Evolutionary conservation across 2,329 filamentous ascomycete species (phyloP).

Genomic region (Cercospora beticola): DNA sequence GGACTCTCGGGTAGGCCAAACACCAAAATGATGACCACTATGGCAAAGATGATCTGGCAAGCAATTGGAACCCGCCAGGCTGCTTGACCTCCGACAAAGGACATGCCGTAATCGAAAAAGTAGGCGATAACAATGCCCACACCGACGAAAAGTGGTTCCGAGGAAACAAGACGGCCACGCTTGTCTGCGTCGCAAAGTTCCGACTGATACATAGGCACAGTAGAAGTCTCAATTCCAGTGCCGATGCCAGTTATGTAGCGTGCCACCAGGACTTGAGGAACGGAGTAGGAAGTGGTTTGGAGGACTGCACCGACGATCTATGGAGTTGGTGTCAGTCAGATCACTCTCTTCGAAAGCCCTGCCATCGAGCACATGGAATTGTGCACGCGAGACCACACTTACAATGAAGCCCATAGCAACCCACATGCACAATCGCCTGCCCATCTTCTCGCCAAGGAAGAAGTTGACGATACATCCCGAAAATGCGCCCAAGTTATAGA

Average conservation of each 20-base stretch:
- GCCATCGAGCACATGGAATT: not conserved
- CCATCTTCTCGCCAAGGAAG: slow-evolving; percentile 49
- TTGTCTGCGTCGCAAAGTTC: slow-evolving; percentile 38
- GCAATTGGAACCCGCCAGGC: slow-evolving; percentile 51
- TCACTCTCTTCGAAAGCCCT: not conserved
- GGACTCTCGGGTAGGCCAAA: slow-evolving; percentile 43
- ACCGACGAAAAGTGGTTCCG: slow-evolving; percentile 39
- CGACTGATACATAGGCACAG: slow-evolving; percentile 46
- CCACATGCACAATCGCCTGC: slow-evolving; percentile 52
- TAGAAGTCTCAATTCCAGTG: slow-evolving; percentile 49
- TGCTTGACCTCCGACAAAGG: slow-evolving; percentile 43
- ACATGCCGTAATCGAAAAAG: slow-evolving; percentile 42
- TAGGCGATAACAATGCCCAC: slow-evolving; percentile 38
- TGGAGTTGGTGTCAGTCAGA: not conserved
- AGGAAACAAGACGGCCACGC: slow-evolving; percentile 38
- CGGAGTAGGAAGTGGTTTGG: slow-evolving; percentile 47
- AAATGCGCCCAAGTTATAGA: slow-evolving; percentile 62
- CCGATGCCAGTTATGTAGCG: slow-evolving; percentile 52
- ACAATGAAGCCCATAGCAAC: slow-evolving; percentile 47
- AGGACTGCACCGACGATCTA: slow-evolving; percentile 46
- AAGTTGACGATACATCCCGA: slow-evolving; percentile 56
- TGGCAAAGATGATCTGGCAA: slow-evolving; percentile 44
- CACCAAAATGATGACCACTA: slow-evolving; percentile 43
- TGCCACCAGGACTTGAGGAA: slow-evolving; percentile 48
- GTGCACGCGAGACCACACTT: slow-evolving; percentile 2